Evolutionary conservation across 768 basidiomycete genomes (phyloP).

Genomic region (Pleurotus giganteus): DNA sequence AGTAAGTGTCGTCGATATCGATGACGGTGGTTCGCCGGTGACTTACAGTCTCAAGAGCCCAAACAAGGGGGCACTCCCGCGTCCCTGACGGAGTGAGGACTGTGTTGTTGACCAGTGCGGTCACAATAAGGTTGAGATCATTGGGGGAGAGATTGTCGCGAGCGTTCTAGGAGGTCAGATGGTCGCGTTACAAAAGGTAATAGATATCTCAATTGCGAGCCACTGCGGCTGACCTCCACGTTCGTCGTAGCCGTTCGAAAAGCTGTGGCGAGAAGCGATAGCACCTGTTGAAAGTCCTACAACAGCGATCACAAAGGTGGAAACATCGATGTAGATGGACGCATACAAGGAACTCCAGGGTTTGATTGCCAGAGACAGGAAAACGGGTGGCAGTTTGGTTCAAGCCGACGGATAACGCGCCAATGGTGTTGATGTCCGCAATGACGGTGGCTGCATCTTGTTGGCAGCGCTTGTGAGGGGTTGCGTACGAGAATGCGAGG

Average conservation of each 20-base stretch:
- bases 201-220: background rate
- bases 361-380: background rate
- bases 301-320: background rate
- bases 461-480: background rate
- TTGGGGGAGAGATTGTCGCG: background rate
- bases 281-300: background rate
- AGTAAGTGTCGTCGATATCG: background rate
- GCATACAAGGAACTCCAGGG: background rate
- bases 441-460: background rate
- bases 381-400: background rate
- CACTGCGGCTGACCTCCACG: background rate
- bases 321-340: background rate
- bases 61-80: background rate
- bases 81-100: background rate
- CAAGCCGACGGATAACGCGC: background rate
- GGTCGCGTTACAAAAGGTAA: background rate
- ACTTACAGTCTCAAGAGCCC: background rate
- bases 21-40: background rate
- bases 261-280: background rate
- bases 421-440: background rate
- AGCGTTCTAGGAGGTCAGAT: background rate
- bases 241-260: background rate
- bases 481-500: background rate
- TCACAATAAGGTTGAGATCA: background rate
- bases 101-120: background rate